Evolutionary conservation across 768 basidiomycete genomes (phyloP), one percentile per base, ranked within the genome.

Genomic region (Podaxis sp.): DNA sequence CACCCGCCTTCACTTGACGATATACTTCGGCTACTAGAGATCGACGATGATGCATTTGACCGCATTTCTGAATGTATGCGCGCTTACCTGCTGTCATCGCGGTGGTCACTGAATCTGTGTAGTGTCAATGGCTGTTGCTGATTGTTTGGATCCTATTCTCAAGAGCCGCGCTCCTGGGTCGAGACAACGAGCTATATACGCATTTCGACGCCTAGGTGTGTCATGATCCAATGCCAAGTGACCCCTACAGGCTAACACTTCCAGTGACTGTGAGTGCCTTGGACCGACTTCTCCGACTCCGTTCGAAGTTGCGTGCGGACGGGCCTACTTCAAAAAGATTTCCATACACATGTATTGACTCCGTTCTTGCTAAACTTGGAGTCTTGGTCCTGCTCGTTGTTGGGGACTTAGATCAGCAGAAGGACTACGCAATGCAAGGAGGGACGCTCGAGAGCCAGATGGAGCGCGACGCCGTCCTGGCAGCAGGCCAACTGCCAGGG

Each of bases 401-500:
- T n/a, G 52, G 39, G 26, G 61, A 38, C 19, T n/a, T 26, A 17
- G 15, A 19, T 13, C 33, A 40, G n/a, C 40, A 48, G 22, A 22
- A 24, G 22, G 12, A n/a, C 11, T 22, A 24, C 19, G 46, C 17
- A 40, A 42, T 39, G 26, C 17, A 39, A 19, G 15, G 70, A 42
- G 70, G 70, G 61, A 79, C 63, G 63, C 69, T 79, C 68, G 71
- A 63, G 64, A 63, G 54, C n/a, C 83, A 83, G 57, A 76, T 75
- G 61, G 79, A 83, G 44, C 79, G 84, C 17, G 82, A 86, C 63
- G 74, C 72, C 59, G 69, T 90, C 33, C 78, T 80, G 44, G 88
- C 87, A 44, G 86, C 87, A 4, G 74, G 81, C 24, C 89, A 92
- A 66, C 74, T 93, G n/a, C 90, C 91, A 63, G 80, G 90, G 87